Percentiles rank a stretch among this genome's conserved stretches.
Evolutionary conservation across 2,329 filamentous ascomycete species (phyloP).

Genomic region (Penicillium concentricum): DNA sequence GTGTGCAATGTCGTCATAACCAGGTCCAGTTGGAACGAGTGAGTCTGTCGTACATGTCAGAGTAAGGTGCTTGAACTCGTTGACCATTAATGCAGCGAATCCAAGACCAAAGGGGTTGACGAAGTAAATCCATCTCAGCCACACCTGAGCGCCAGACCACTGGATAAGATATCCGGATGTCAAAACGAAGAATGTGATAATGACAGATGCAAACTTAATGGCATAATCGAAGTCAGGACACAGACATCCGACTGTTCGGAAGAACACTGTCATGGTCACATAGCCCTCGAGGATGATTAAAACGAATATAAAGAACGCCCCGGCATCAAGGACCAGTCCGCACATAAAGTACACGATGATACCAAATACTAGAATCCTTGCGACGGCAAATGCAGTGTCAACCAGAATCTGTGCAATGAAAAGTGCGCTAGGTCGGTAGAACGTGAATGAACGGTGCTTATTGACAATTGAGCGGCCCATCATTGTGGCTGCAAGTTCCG

Average conservation of each 20-base stretch:
- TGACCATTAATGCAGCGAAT: conserved; percentile 79
- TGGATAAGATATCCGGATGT: conserved; percentile 84
- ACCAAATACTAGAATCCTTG: conserved; percentile 69
- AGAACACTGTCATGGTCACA: conserved; percentile 73
- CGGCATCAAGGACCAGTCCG: conserved; percentile 65
- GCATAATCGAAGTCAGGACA: conserved; percentile 83
- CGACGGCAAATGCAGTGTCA: conserved; percentile 69
- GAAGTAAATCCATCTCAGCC: conserved; percentile 79
- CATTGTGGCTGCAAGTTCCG: conserved; percentile 74
- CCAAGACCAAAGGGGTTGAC: conserved; percentile 72
- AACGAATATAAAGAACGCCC: conserved; percentile 76
- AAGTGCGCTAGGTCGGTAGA: conserved; percentile 76
- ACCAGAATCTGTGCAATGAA: conserved; percentile 83
- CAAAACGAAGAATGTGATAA: conserved; percentile 78
- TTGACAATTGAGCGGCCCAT: conserved; percentile 73
- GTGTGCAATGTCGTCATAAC: conserved; percentile 68
- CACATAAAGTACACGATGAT: conserved; percentile 81
- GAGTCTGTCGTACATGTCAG: conserved; percentile 68
- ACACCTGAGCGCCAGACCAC: conserved; percentile 70
- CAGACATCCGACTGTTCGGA: conserved; percentile 70
- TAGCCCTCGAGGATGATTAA: conserved; percentile 68
- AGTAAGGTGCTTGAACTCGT: conserved; percentile 71
- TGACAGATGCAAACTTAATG: conserved; percentile 74
- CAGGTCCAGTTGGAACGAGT: conserved; percentile 68
- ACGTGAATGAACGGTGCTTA: conserved; percentile 80